Evolutionary conservation across 2,329 filamentous ascomycete species (phyloP).

Genomic region (Diplodia sapinea): DNA sequence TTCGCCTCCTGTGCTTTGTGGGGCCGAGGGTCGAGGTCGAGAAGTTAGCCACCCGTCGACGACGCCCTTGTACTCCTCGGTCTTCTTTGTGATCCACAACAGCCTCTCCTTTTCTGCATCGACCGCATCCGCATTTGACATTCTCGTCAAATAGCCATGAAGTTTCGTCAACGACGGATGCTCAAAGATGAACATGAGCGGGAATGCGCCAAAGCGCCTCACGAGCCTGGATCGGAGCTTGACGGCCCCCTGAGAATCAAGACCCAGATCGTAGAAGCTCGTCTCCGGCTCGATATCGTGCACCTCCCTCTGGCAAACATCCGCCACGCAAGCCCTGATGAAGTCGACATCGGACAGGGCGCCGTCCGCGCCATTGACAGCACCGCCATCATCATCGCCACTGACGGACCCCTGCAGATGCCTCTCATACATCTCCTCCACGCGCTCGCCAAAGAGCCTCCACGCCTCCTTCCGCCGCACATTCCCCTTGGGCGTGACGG

Average conservation of each 20-base stretch:
- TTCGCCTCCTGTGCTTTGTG: not conserved
- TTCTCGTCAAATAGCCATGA: not conserved
- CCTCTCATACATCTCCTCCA: conserved; percentile 33
- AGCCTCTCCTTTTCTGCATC: not conserved
- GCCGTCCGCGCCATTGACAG: not conserved
- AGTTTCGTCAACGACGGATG: conserved; percentile 39
- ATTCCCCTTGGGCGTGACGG: conserved; percentile 44
- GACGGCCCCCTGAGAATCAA: conserved; percentile 35
- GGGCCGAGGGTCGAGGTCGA: not conserved
- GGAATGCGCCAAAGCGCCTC: conserved; percentile 37
- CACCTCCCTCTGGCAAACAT: not conserved
- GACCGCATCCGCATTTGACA: not conserved
- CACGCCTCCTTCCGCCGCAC: conserved; percentile 42
- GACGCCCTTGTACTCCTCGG: not conserved
- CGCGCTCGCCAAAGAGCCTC: conserved; percentile 36
- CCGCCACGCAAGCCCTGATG: not conserved
- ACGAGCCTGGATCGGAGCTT: conserved; percentile 37
- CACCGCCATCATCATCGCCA: not conserved
- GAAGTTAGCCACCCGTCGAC: not conserved
- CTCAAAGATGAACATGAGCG: conserved; percentile 40
- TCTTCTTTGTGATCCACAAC: not conserved
- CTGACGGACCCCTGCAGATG: not conserved
- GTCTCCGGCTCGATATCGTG: not conserved
- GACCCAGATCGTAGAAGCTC: conserved; percentile 31
- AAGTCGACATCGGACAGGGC: not conserved